A percentile compares a stretch with the other conserved stretches of the same genome.
Evolutionary conservation across 179 eudicot species (phyloP).

Genomic region (Kewa caespitosa): DNA sequence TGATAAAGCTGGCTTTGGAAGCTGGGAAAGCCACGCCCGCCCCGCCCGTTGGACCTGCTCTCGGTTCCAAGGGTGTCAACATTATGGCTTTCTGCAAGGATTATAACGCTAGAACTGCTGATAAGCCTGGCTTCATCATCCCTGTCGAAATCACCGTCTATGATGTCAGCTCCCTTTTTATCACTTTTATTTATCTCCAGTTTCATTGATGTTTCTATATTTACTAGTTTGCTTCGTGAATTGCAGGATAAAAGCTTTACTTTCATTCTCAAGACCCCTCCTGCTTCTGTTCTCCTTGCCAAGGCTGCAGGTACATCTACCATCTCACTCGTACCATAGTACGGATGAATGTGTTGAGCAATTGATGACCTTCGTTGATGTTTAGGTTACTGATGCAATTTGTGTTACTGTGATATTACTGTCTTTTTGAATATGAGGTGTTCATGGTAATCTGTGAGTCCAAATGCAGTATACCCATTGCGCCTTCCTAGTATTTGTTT

Average conservation of each 20-base stretch:
- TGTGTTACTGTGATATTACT: background rate
- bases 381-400: background rate
- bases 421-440: no score
- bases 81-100: constrained; percentile 95
- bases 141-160: constrained; percentile 96
- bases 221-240: constrained; percentile 1
- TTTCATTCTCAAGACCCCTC: constrained; percentile 92
- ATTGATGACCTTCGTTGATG: background rate
- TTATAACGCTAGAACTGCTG: constrained; percentile 94
- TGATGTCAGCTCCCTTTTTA: constrained; percentile 44
- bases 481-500: no score
- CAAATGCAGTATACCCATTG: no score
- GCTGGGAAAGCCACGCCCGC: constrained; percentile 99
- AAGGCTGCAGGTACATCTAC: constrained; percentile 80
- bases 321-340: background rate
- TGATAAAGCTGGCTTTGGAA: constrained; percentile 87
- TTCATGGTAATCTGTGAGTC: no score
- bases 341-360: no score
- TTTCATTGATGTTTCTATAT: background rate
- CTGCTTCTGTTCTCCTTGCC: constrained; percentile 89
- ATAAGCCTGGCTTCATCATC: constrained; percentile 82
- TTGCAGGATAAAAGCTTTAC: constrained; percentile 89
- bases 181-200: background rate
- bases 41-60: constrained; percentile 96
- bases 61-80: constrained; percentile 95